These are phyloP conservation scores for Crotalaria pallida DNA, from an alignment of 306 rosid species.

Conservation along the genomic window DNA sequence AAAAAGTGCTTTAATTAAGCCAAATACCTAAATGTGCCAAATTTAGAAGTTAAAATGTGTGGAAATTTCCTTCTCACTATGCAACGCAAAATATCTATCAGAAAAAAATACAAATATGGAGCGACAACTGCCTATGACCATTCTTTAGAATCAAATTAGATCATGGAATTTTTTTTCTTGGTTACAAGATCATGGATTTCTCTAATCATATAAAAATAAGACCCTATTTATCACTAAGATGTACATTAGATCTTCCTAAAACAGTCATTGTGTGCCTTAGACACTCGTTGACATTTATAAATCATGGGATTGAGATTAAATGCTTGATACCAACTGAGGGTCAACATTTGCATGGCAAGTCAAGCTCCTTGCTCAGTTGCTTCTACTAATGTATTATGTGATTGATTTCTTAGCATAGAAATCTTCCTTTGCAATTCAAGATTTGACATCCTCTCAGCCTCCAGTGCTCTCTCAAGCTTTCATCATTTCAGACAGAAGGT, in stretches of 20 bases:
- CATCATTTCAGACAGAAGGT: neutral
- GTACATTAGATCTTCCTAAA: slow-evolving; percentile 1
- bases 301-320: neutral
- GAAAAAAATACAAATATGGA: too few relatives aligned
- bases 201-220: neutral
- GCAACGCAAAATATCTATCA: too few relatives aligned
- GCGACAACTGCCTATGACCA: too few relatives aligned
- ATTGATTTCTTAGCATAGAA: slow-evolving; percentile 21
- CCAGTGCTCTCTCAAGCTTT: slow-evolving; percentile 51
- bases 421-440: slow-evolving; percentile 41
- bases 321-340: neutral
- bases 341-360: neutral
- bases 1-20: too few relatives aligned
- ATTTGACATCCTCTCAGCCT: slow-evolving; percentile 37
- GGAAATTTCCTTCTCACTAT: too few relatives aligned
- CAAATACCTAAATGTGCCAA: too few relatives aligned
- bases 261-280: neutral
- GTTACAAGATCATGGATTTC: neutral
- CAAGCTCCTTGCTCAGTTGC: slow-evolving; percentile 24
- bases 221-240: neutral
- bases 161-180: too few relatives aligned
- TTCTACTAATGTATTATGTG: slow-evolving; percentile 12
- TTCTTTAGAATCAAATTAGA: neutral
- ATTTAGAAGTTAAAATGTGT: too few relatives aligned
- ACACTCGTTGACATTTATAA: neutral